These are phyloP conservation scores for Sarocladiaceae sp. DNA, from an alignment of 2,329 filamentous ascomycete genomes.

Conservation along the genomic window DNA sequence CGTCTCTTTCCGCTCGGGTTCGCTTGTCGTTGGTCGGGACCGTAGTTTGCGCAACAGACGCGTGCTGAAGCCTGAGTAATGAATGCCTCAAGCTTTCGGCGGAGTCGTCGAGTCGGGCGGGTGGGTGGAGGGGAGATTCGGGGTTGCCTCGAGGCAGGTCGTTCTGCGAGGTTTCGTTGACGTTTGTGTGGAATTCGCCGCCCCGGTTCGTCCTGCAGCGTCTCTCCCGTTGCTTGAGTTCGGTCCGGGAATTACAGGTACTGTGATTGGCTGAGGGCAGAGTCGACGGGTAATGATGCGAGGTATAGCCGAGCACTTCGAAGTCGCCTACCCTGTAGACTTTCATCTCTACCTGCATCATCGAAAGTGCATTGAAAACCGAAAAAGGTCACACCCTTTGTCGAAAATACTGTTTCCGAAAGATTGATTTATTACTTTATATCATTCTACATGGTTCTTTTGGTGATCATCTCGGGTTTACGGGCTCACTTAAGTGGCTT, in stretches of 20 bases:
- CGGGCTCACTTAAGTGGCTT: no score
- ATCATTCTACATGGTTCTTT: no score
- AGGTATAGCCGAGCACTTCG: constrained; percentile 23
- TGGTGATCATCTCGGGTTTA: no score
- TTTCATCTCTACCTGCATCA: constrained; percentile 1
- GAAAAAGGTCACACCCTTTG: no score
- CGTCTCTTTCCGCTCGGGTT: neutral
- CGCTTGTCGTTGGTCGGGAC: neutral
- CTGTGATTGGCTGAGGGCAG: constrained; percentile 23
- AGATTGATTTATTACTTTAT: no score
- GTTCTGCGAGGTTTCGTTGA: constrained; percentile 18
- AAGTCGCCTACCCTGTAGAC: neutral
- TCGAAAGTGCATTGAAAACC: no score
- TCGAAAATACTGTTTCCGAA: no score
- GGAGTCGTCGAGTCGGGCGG: neutral
- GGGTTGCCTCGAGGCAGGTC: constrained; percentile 12
- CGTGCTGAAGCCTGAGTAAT: no score
- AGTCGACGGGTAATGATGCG: constrained; percentile 14
- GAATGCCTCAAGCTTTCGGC: neutral
- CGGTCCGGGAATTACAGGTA: constrained; percentile 21
- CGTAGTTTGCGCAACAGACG: no score
- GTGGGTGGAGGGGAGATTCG: constrained; percentile 14
- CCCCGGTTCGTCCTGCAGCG: constrained; percentile 15
- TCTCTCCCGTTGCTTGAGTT: neutral
- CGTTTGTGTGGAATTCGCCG: constrained; percentile 26